Conservation (phyloP, 148 eudicot species). For the Persicaria tinctoria region DNA sequence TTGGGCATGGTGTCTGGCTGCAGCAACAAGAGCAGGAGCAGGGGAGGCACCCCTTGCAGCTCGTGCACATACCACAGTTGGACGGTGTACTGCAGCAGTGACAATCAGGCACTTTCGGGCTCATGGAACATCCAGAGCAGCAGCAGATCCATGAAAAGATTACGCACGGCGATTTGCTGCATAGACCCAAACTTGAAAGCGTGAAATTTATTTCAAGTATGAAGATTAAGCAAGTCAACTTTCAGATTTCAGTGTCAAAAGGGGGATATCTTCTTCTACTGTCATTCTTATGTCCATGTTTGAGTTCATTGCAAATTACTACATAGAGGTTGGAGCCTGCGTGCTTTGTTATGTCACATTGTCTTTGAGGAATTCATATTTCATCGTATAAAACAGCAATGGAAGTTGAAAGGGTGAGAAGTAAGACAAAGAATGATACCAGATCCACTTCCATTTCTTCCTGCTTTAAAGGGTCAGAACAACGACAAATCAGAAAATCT, state of each 20-base stretch:
- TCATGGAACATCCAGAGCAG: slow-evolving; percentile 28
- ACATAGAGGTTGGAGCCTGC: too few species aligned
- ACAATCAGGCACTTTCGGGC: slow-evolving; percentile 29
- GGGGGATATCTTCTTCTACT: too few species aligned
- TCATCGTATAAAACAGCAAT: too few species aligned
- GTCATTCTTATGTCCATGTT: too few species aligned
- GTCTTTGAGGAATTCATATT: too few species aligned
- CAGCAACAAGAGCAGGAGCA: slow-evolving; percentile 36
- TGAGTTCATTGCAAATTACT: too few species aligned
- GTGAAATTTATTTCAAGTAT: neutral
- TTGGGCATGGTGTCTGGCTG: slow-evolving; percentile 24
- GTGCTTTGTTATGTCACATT: too few species aligned
- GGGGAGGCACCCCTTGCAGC: slow-evolving; percentile 23
- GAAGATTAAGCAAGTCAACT: neutral
- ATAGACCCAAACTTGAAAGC: neutral
- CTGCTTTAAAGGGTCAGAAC: slow-evolving; percentile 27
- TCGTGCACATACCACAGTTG: slow-evolving; percentile 23
- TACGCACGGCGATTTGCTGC: slow-evolving; percentile 60
- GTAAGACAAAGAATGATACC: slow-evolving; percentile 30
- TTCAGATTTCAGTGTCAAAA: too few species aligned
- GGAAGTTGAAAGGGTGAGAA: neutral
- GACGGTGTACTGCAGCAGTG: slow-evolving; percentile 20
- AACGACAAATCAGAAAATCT: neutral
- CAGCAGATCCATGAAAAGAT: slow-evolving; percentile 50
- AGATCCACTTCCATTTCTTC: slow-evolving; percentile 71